Evolutionary conservation across 176 grass and related monocot genomes (phyloP).

Genomic region (Alopecurus myosuroides): DNA sequence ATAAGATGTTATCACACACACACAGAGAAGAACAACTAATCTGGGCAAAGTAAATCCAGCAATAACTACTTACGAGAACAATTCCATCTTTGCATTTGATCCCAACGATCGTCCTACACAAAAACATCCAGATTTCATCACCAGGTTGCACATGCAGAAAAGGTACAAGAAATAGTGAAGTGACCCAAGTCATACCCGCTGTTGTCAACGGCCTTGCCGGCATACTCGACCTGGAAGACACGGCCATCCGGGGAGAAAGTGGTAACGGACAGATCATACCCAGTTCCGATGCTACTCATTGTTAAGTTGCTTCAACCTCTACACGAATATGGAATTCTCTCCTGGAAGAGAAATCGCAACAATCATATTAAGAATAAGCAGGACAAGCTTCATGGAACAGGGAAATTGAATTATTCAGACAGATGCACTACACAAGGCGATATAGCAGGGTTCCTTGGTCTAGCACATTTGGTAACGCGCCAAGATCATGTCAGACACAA

Average conservation of each 20-base stretch:
- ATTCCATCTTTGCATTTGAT: slow-evolving; percentile 94
- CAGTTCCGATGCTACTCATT: slow-evolving; percentile 88
- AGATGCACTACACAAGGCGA: neutral
- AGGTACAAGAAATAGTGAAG: neutral
- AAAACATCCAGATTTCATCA: slow-evolving; percentile 15
- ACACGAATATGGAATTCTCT: neutral
- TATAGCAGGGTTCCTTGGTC: neutral
- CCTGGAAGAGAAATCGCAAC: neutral
- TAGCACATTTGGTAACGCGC: neutral
- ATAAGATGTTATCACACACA: slow-evolving; percentile 1
- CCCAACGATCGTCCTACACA: slow-evolving; percentile 60
- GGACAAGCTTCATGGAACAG: neutral
- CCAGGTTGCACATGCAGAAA: neutral
- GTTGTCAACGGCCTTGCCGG: slow-evolving; percentile 77
- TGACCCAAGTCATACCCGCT: slow-evolving; percentile 47
- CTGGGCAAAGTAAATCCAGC: neutral
- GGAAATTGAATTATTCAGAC: neutral
- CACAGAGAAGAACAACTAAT: neutral
- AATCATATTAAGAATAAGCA: neutral
- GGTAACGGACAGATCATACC: slow-evolving; percentile 80
- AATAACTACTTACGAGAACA: slow-evolving; percentile 45
- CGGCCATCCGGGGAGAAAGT: slow-evolving; percentile 77
- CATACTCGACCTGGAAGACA: slow-evolving; percentile 93
- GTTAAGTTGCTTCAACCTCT: slow-evolving; percentile 3
- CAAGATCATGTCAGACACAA: neutral